Conservation (phyloP, 441 rosid genomes). For the Pelargonium myrrhifolium region DNA sequence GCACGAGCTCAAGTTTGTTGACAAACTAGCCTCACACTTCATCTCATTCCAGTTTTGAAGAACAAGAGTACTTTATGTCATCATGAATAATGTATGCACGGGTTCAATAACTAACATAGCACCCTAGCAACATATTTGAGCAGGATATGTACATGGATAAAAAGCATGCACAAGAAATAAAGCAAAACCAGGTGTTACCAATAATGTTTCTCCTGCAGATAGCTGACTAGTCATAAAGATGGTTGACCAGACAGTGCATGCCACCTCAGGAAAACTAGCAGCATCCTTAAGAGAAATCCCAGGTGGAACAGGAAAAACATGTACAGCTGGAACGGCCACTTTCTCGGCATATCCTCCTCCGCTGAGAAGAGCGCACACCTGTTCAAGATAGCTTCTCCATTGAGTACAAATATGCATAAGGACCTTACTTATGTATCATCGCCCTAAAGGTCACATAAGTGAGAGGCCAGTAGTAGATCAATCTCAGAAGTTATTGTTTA, state of each 20-base stretch:
- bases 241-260: conserved; percentile 95
- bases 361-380: conserved; percentile 83
- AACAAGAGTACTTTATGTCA: no score
- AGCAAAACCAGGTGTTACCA: conserved; percentile 36
- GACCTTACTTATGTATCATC: background rate
- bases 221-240: conserved; percentile 71
- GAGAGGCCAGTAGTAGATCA: background rate
- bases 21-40: no score
- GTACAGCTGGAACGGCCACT: conserved; percentile 72
- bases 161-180: background rate
- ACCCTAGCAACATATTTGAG: no score
- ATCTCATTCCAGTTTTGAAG: no score
- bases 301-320: conserved; percentile 56
- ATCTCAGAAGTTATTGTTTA: background rate
- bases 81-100: no score
- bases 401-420: background rate
- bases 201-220: conserved; percentile 59
- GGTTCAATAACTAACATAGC: no score
- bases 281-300: conserved; percentile 73
- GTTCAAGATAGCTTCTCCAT: background rate
- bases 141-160: background rate
- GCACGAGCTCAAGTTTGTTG: no score
- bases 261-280: conserved; percentile 77
- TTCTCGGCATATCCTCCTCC: conserved; percentile 97
- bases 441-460: background rate